Base-by-base conservation (phyloP, 164 flowering plant genomes). In the Piper longum region DNA sequence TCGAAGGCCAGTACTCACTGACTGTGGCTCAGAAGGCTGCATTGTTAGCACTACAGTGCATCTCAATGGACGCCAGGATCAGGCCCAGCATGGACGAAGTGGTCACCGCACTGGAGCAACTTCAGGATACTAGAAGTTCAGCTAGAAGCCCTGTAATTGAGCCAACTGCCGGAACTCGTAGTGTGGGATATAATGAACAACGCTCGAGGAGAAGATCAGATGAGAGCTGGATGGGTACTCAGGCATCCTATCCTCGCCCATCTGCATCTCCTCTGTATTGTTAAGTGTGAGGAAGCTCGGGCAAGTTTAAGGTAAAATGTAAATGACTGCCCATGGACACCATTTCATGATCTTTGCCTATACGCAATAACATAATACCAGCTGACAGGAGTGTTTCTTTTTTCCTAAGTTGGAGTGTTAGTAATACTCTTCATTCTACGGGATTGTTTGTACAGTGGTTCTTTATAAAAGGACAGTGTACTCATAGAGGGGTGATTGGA, bases 71-170 rank as follows among this genome's bases (percentile, higher is more conserved):
- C 7, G 78, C 96, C 43, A 81, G 74, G 73, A 64, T 48, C 7
- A 76, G 98, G 67, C 96, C 96, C n/a, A 73, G 39, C 58, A 87
- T 84, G 88, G 71, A 75, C 6, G 81, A 84, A 61, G 81, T 88
- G 11, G 84, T 91, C 2, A 66, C 68, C 57, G 70, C 74, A 16
- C 64, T 91, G 58, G 95, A 86, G 57, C 74, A 79, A 56, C 78
- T 88, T 62, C 93, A 82, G 60, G 82, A 73, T 36, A 42, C 79
- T 4, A 74, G 65, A 45, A 73, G 62, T 7, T 7, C 48, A 0
- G 66, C 70, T 3, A 69, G 67, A 58, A 64, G 43, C 64, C 58
- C 70, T 40, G 67, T 55, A 16, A 51, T 54, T 41, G 71, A 65
- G 41, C 45, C 43, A 5, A 60, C 14, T 45, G 65, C 54, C 41